Percentiles rank a stretch among this genome's conserved stretches.
phyloP scores from a whole-genome alignment of 2,329 filamentous ascomycete genomes.

The Phialophora verrucosa region DNA sequence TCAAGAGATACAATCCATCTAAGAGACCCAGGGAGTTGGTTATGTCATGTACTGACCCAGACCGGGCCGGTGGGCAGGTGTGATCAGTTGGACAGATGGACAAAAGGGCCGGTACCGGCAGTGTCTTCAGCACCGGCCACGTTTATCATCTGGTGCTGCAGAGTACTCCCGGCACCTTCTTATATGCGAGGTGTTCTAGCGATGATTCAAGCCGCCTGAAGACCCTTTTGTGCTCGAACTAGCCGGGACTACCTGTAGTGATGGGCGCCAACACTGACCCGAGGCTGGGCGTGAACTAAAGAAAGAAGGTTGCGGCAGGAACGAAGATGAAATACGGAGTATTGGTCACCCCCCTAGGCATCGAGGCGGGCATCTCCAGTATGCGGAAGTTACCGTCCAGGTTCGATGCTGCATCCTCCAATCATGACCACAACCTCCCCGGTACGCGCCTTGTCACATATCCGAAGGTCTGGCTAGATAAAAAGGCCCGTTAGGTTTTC shows the following conservation, averaged over 20 bases:
- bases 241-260: too few species aligned
- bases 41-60: background rate
- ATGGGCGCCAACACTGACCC: too few species aligned
- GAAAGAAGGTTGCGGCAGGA: background rate
- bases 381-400: conserved; percentile 12
- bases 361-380: conserved; percentile 19
- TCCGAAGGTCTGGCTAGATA: background rate
- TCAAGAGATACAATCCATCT: background rate
- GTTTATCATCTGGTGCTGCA: too few species aligned
- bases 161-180: too few species aligned
- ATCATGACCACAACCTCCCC: background rate
- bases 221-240: too few species aligned
- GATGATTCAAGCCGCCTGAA: too few species aligned
- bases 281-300: background rate
- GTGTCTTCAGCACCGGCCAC: too few species aligned
- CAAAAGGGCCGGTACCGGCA: too few species aligned
- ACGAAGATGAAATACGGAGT: background rate
- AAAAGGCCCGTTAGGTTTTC: background rate
- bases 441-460: conserved; percentile 10
- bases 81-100: background rate
- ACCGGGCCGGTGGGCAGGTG: background rate
- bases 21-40: background rate
- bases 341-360: background rate
- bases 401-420: background rate
- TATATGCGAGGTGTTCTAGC: too few species aligned